Conservation (phyloP, 2,329 filamentous ascomycete species). For the Penicillium sp. region DNA sequence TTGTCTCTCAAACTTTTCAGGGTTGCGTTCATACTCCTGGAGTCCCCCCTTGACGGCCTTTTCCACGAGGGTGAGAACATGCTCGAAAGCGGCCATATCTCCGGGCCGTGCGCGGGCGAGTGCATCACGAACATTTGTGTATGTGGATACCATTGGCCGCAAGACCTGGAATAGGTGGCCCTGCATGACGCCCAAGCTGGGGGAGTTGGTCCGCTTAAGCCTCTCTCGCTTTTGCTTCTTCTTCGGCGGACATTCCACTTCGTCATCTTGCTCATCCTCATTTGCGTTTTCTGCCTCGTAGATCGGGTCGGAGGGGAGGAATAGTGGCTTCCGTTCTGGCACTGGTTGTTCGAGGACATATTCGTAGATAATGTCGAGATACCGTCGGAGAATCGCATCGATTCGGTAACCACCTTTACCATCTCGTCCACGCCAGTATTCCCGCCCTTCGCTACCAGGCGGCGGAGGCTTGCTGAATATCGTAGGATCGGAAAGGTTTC, state of each 20-base stretch:
- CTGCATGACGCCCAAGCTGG: slow-evolving; percentile 80
- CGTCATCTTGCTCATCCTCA: slow-evolving; percentile 34
- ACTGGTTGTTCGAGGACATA: slow-evolving; percentile 68
- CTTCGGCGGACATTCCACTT: slow-evolving; percentile 52
- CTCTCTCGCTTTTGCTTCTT: slow-evolving; percentile 52
- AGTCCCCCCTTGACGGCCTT: slow-evolving; percentile 71
- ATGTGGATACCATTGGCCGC: slow-evolving; percentile 74
- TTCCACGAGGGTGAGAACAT: slow-evolving; percentile 75
- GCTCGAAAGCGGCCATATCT: slow-evolving; percentile 76
- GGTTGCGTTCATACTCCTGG: slow-evolving; percentile 61
- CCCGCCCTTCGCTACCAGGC: slow-evolving; percentile 66
- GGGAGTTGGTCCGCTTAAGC: slow-evolving; percentile 51
- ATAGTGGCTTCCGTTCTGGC: slow-evolving; percentile 71
- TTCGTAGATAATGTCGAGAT: slow-evolving; percentile 85
- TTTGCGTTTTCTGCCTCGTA: slow-evolving; percentile 24
- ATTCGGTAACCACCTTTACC: slow-evolving; percentile 84
- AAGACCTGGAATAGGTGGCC: slow-evolving; percentile 92
- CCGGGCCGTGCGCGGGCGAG: slow-evolving; percentile 69
- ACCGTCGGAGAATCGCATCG: slow-evolving; percentile 83
- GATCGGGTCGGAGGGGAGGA: slow-evolving; percentile 60
- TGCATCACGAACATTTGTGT: slow-evolving; percentile 84
- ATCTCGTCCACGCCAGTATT: slow-evolving; percentile 82
- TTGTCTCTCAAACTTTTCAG: slow-evolving; percentile 41
- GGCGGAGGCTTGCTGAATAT: slow-evolving; percentile 75
- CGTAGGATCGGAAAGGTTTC: slow-evolving; percentile 86